Percentiles rank a stretch among this genome's conserved stretches.
These are phyloP conservation scores for Skeletonema costatum DNA, from an alignment of 108 stramenopile species.

Conservation along the genomic window DNA sequence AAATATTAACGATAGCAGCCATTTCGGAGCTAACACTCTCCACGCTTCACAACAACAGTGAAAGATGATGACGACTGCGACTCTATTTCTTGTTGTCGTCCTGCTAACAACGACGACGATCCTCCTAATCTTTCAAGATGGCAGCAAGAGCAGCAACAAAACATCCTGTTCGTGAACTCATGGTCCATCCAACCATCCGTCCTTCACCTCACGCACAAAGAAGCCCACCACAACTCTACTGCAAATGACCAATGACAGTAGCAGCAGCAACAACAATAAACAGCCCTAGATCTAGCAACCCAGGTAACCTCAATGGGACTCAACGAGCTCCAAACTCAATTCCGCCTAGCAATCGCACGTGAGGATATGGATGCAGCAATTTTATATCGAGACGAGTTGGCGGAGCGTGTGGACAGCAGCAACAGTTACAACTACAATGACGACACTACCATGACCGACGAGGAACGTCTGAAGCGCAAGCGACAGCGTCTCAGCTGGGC, in stretches of 20 bases:
- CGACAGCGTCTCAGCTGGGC: conserved; percentile 71
- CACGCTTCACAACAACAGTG: too few relatives aligned
- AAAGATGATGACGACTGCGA: too few relatives aligned
- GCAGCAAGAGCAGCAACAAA: too few relatives aligned
- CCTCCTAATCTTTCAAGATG: too few relatives aligned
- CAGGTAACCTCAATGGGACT: conserved; percentile 68
- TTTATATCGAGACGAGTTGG: conserved; percentile 62
- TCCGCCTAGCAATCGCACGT: conserved; percentile 63
- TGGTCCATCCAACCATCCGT: neutral
- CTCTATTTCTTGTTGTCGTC: too few relatives aligned
- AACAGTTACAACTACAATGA: neutral
- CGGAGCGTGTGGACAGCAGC: conserved; percentile 49
- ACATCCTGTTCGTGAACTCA: neutral
- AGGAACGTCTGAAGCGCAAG: conserved; percentile 25
- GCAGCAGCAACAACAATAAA: conserved; percentile 6
- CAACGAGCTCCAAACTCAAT: conserved; percentile 83
- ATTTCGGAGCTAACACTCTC: too few relatives aligned
- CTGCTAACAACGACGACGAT: too few relatives aligned
- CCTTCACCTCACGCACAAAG: too few relatives aligned
- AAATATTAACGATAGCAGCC: too few relatives aligned
- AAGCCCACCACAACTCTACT: too few relatives aligned
- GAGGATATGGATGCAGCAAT: conserved; percentile 73
- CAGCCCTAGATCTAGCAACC: conserved; percentile 11
- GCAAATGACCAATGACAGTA: neutral
- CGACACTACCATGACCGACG: conserved; percentile 15